phyloP scores from a whole-genome alignment of 2,329 filamentous ascomycete species.

The Phoma sp. region DNA sequence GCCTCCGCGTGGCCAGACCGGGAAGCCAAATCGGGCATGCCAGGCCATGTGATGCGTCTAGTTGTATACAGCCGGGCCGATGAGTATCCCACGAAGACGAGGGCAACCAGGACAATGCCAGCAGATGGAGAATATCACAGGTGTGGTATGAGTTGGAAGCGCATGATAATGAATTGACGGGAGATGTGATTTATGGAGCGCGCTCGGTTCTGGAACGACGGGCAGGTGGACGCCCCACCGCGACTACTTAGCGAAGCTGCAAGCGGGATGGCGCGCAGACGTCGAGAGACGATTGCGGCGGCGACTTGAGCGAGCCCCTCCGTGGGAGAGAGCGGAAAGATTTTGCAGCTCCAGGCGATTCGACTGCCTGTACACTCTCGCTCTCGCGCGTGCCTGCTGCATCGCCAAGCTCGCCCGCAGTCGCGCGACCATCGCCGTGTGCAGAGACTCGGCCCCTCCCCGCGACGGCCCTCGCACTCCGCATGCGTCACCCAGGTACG shows the following conservation, averaged over 20 bases:
- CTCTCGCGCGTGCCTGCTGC: background rate
- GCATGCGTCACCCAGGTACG: conserved; percentile 46
- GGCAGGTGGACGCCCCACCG: background rate
- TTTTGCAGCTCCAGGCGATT: no score
- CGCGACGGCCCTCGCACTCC: conserved; percentile 28
- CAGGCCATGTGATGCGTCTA: no score
- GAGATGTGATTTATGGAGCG: conserved; percentile 12
- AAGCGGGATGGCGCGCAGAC: conserved; percentile 9
- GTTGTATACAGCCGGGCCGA: no score
- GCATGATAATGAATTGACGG: no score
- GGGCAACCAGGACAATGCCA: no score
- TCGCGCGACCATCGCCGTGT: conserved; percentile 1
- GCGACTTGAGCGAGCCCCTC: conserved; percentile 18
- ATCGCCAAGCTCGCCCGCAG: no score
- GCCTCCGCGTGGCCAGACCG: conserved; percentile 7
- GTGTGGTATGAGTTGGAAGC: no score
- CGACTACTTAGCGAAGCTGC: conserved; percentile 12
- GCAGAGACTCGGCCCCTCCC: conserved; percentile 23
- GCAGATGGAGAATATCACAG: no score
- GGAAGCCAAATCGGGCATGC: conserved; percentile 1
- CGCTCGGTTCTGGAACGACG: conserved; percentile 15
- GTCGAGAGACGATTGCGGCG: conserved; percentile 6
- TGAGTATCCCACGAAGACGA: no score
- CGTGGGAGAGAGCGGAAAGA: conserved; percentile 4
- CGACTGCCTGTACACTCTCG: no score